Evolutionary conservation across 352 stramenopile genomes (phyloP), one percentile per base, ranked within the genome.

Genomic region (Phytophthora foliorum): DNA sequence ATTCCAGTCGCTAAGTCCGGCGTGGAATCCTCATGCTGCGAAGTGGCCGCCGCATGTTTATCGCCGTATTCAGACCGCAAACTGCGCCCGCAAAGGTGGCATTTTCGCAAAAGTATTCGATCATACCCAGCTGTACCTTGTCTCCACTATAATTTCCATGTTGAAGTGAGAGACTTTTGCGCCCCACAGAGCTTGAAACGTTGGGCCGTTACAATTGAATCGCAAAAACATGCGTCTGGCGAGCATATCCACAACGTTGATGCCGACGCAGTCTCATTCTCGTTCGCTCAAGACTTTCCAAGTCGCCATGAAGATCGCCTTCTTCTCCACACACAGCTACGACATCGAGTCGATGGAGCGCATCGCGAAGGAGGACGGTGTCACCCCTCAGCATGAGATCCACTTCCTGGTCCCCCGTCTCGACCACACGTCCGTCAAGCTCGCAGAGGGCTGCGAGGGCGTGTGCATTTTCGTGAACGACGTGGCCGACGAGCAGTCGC

Each of bases 391-490:
- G 1, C 75, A 92, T 56, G 75, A 91, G 52, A 72, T 92, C 41
- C 49, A 72, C 57, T 90, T 92, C 74, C 83, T 91, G 42, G 56
- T 70, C 25, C 75, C 79, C 25, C 84, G 84, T 27, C 65, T 94
- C 11, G 84, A 78, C 55, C 57, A 53, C 17, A 71, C 76, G 24
- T 90, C 82, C 0, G 85, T 79, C 9, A 71, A 79, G 42, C 73
- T 94, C 32, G 84, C 87, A 0, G 63, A 82, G 9, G 75, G 78
- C 2, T 91, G 74, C 46, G 85, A 94, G 45, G 83, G 46, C 41
- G 84, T 91, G 25, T 81, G 88, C 36, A 89, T 95, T 54, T 97
- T 96, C 63, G 90, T 97, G 45, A 97, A 96, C 62, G 90, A 97
- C 67, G 80, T 78, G 6, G 88, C 88, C 4, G 77, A 95, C 56